phyloP scores from a whole-genome alignment of 139 green algal species.

The Closterium sp. region DNA sequence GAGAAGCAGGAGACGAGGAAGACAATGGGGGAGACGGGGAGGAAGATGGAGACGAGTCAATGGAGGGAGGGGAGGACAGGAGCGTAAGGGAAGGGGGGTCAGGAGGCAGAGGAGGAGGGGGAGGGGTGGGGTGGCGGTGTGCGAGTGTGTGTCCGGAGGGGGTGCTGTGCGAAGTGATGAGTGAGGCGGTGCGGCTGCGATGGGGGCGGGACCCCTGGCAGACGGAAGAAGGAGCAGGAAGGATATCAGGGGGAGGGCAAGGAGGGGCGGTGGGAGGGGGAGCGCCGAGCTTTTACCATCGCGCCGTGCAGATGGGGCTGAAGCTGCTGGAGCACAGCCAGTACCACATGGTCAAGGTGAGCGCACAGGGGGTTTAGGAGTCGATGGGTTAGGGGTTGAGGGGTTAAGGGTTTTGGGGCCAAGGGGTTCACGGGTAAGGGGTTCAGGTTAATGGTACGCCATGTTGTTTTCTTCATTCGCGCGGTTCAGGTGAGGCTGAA shows the following conservation, averaged over 20 bases:
- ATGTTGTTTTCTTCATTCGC: too few relatives aligned
- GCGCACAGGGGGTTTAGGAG: too few relatives aligned
- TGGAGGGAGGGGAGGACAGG: background rate
- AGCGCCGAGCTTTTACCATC: background rate
- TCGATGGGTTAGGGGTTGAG: too few relatives aligned
- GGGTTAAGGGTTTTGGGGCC: too few relatives aligned
- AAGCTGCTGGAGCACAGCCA: background rate
- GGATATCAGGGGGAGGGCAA: background rate
- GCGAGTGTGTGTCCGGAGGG: background rate
- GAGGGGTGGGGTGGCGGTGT: background rate
- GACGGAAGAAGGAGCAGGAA: background rate
- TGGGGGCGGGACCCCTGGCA: background rate
- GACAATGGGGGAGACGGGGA: background rate
- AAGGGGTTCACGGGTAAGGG: too few relatives aligned
- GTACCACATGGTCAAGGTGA: background rate
- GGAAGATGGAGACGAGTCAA: background rate
- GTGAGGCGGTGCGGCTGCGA: background rate
- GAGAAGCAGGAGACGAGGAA: too few relatives aligned
- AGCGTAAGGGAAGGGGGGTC: background rate
- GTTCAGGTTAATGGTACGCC: too few relatives aligned
- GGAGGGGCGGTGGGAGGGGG: too few relatives aligned
- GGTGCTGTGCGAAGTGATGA: background rate
- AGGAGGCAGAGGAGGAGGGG: background rate
- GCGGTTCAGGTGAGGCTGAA: too few relatives aligned
- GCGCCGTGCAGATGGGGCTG: background rate